Conservation (phyloP, 345 rosid species). For the Mangifera indica region DNA sequence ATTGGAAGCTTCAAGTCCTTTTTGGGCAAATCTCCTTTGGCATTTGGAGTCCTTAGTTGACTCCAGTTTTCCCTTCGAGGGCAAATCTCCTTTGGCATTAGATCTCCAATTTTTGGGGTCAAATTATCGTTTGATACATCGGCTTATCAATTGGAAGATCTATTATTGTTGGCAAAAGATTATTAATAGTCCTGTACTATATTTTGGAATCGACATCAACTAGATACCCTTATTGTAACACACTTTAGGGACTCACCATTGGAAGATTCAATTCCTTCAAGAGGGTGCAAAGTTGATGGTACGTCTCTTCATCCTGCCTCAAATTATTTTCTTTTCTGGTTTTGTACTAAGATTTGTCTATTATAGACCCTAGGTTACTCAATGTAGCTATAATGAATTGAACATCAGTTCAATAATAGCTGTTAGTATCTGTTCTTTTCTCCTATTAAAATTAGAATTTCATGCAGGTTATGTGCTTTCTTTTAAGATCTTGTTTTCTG, state of each 20-base stretch:
- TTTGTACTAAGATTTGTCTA: not conserved
- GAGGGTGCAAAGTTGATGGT: slow-evolving; percentile 16
- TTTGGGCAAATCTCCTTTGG: slow-evolving; percentile 74
- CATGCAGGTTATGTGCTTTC: slow-evolving; percentile 3
- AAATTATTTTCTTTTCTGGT: not conserved
- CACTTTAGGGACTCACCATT: not conserved
- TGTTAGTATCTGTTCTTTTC: not conserved
- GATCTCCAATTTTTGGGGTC: slow-evolving; percentile 29
- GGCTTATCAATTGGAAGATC: slow-evolving; percentile 19
- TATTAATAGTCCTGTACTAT: not conserved
- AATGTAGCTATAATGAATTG: slow-evolving; percentile 3
- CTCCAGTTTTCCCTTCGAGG: slow-evolving; percentile 30
- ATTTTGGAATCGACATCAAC: slow-evolving; percentile 5
- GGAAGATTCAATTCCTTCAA: slow-evolving; percentile 1
- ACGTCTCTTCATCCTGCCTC: not conserved
- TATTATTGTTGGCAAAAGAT: not conserved
- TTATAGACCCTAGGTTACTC: not conserved
- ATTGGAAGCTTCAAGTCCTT: slow-evolving; percentile 38
- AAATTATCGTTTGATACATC: slow-evolving; percentile 16
- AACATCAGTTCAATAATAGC: not conserved
- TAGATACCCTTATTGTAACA: not conserved
- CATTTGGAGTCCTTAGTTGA: slow-evolving; percentile 39
- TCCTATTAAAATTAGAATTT: not conserved
- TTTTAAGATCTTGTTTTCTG: not conserved
- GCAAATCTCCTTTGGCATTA: slow-evolving; percentile 44